Percentiles rank a stretch among this genome's conserved stretches.
Evolutionary conservation across 2,329 filamentous ascomycete genomes (phyloP).

Genomic region (Botrytis medusae): DNA sequence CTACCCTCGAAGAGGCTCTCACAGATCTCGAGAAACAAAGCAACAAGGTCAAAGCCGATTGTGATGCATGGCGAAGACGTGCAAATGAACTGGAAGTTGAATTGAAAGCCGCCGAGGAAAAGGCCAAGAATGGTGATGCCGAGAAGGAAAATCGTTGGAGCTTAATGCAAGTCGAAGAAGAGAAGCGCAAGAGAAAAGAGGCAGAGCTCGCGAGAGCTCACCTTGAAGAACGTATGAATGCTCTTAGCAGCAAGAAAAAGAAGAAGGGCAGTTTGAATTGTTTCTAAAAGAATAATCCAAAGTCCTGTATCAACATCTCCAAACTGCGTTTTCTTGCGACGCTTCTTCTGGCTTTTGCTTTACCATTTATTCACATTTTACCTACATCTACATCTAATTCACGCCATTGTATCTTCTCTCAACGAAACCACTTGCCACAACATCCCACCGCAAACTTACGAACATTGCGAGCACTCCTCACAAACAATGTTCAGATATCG

Average conservation of each 20-base stretch:
- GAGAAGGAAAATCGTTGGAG: slow-evolving; percentile 56
- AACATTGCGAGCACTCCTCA: not conserved
- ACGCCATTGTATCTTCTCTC: slow-evolving; percentile 15
- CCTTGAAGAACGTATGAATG: slow-evolving; percentile 92
- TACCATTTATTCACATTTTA: not conserved
- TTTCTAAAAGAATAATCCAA: slow-evolving; percentile 52
- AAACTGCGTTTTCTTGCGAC: not conserved
- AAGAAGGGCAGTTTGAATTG: slow-evolving; percentile 94
- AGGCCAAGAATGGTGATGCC: slow-evolving; percentile 40
- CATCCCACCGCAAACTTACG: not conserved
- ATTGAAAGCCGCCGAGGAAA: slow-evolving; percentile 54
- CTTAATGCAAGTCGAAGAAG: slow-evolving; percentile 91
- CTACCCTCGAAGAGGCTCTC: slow-evolving; percentile 91
- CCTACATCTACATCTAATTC: slow-evolving; percentile 1
- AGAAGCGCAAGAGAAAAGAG: slow-evolving; percentile 86
- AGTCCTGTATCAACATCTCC: slow-evolving; percentile 6
- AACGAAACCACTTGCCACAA: not conserved
- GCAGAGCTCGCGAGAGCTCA: slow-evolving; percentile 87
- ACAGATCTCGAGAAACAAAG: slow-evolving; percentile 90
- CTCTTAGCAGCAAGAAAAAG: slow-evolving; percentile 71
- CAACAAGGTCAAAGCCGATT: slow-evolving; percentile 87
- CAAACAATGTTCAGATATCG: not conserved
- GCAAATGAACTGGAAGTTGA: slow-evolving; percentile 54
- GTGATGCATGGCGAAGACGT: slow-evolving; percentile 88
- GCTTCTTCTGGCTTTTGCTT: not conserved